Conservation (phyloP, 73 alveolate species). For the Paraurostyla sp. region DNA sequence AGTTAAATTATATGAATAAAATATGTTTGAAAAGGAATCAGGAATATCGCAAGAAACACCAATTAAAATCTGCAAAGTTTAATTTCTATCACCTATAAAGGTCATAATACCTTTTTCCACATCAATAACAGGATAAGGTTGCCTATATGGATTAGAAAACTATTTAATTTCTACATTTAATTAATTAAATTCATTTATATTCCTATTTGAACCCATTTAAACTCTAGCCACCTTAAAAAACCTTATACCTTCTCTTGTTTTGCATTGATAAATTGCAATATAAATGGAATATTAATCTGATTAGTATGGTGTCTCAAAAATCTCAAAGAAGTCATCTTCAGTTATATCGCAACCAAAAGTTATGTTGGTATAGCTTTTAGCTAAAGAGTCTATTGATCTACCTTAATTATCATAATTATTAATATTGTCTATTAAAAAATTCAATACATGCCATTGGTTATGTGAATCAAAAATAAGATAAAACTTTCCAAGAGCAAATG, state of each 20-base stretch:
- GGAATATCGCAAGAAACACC: slow-evolving; percentile 25
- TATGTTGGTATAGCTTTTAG: neutral
- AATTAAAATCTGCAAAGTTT: neutral
- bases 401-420: neutral
- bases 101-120: neutral
- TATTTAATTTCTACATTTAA: neutral
- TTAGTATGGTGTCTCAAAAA: neutral
- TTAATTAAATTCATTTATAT: neutral
- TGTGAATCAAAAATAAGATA: neutral
- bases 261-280: neutral
- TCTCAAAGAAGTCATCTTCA: neutral
- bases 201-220: too few relatives aligned
- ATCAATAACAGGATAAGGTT: slow-evolving; percentile 1
- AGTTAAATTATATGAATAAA: neutral
- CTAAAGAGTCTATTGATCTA: neutral
- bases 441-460: neutral
- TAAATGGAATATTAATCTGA: neutral
- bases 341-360: neutral
- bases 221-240: neutral
- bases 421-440: neutral
- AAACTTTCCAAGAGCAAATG: neutral
- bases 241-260: neutral
- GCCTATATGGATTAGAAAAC: neutral
- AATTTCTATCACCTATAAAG: neutral
- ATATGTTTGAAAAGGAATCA: neutral